Conservation (phyloP, 2,329 filamentous ascomycete species). For the Periglandula ipomoeae region DNA sequence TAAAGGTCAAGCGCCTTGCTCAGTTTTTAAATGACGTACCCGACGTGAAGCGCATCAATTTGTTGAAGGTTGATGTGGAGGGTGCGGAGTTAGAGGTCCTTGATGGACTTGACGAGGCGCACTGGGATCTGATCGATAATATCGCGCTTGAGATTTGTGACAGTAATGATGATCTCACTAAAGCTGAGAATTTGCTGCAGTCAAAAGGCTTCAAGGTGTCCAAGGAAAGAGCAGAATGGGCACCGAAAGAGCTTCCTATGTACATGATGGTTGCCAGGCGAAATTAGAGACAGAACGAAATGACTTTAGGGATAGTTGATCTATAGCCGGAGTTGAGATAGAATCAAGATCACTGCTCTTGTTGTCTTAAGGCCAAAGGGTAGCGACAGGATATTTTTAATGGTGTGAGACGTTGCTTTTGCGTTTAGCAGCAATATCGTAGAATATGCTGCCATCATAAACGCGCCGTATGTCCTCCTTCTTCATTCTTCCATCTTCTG, state of each 20-base stretch:
- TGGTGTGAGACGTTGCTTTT: not conserved
- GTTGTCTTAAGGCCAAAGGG: not conserved
- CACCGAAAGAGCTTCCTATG: not conserved
- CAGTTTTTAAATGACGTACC: slow-evolving; percentile 9
- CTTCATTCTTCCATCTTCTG: slow-evolving; percentile 43
- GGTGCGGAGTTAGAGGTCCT: slow-evolving; percentile 16
- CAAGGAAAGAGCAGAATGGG: slow-evolving; percentile 8
- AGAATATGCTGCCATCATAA: slow-evolving; percentile 16
- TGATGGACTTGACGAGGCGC: slow-evolving; percentile 13
- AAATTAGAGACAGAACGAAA: too few species aligned
- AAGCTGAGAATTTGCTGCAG: slow-evolving; percentile 11
- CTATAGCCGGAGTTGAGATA: too few species aligned
- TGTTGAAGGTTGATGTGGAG: slow-evolving; percentile 21
- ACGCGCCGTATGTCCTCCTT: slow-evolving; percentile 39
- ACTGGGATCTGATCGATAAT: slow-evolving; percentile 14
- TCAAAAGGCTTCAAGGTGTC: slow-evolving; percentile 13
- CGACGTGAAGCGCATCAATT: slow-evolving; percentile 12
- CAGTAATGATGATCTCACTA: slow-evolving; percentile 4
- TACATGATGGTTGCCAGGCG: not conserved
- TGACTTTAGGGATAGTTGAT: too few species aligned
- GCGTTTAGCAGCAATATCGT: slow-evolving; percentile 5
- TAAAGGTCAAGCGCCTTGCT: slow-evolving; percentile 13
- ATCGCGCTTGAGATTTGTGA: slow-evolving; percentile 15
- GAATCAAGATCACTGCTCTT: too few species aligned
- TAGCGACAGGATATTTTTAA: not conserved